A percentile compares a stretch with the other conserved stretches of the same genome.
Conservation (phyloP, 1,139 yeast species). For the Sugiyamaella castrensis region DNA sequence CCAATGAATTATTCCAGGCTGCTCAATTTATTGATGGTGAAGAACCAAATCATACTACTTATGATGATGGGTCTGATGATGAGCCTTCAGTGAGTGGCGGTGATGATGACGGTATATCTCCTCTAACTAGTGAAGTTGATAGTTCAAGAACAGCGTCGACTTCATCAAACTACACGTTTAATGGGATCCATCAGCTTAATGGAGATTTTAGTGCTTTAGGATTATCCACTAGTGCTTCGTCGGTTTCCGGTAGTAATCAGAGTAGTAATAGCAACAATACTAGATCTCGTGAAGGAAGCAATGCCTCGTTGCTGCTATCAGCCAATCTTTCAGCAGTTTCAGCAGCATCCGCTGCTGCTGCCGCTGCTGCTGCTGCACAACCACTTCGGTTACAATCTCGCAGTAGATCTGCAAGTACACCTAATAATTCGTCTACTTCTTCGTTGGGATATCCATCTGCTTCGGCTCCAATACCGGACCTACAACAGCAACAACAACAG, state of each 20-base stretch:
- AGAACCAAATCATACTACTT: conserved; percentile 21
- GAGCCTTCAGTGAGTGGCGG: conserved; percentile 22
- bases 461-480: neutral
- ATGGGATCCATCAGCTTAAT: conserved; percentile 3
- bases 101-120: conserved; percentile 6
- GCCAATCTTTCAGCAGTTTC: conserved; percentile 1
- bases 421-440: conserved; percentile 10
- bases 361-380: conserved; percentile 7
- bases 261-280: neutral
- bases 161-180: conserved; percentile 11
- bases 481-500: neutral
- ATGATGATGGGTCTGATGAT: conserved; percentile 27
- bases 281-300: conserved; percentile 18
- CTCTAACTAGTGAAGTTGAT: conserved; percentile 9
- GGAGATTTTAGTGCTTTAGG: conserved; percentile 11
- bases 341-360: conserved; percentile 12
- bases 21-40: conserved; percentile 12
- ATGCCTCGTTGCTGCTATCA: conserved; percentile 8
- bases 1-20: conserved; percentile 14
- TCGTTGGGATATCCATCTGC: conserved; percentile 15
- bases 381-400: conserved; percentile 16
- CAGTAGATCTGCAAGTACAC: conserved; percentile 23
- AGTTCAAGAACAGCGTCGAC: conserved; percentile 8
- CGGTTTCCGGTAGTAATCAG: neutral
- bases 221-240: neutral